Evolutionary conservation across 2,329 filamentous ascomycete species (phyloP).

Genomic region (Hypomyces rosellus): DNA sequence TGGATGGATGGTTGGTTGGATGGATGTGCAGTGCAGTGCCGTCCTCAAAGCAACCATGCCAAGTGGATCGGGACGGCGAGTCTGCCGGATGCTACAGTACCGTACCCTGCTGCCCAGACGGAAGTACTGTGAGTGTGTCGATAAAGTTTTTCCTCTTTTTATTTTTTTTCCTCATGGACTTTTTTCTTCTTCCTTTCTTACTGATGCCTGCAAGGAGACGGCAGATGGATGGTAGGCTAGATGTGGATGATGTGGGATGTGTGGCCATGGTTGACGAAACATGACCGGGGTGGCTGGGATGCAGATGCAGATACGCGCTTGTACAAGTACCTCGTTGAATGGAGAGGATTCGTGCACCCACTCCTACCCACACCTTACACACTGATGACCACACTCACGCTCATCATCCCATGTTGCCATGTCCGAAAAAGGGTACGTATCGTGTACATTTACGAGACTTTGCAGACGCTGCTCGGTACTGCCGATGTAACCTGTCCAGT

Average conservation of each 20-base stretch:
- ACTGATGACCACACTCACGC: too few species aligned
- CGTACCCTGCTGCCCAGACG: slow-evolving; percentile 1
- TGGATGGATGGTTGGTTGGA: not conserved
- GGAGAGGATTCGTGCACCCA: too few species aligned
- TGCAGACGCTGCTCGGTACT: too few species aligned
- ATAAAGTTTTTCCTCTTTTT: slow-evolving; percentile 17
- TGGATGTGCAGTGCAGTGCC: not conserved
- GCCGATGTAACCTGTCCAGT: too few species aligned
- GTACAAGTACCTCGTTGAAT: too few species aligned
- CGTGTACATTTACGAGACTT: too few species aligned
- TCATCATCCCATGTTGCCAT: too few species aligned
- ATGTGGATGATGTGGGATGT: not conserved
- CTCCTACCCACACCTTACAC: too few species aligned
- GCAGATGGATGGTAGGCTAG: slow-evolving; percentile 7
- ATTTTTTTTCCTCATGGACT: too few species aligned
- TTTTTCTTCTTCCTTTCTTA: too few species aligned
- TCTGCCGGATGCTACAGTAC: slow-evolving; percentile 23
- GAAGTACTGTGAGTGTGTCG: slow-evolving; percentile 10
- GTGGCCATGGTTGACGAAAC: not conserved
- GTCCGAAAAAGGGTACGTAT: too few species aligned
- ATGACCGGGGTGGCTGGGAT: slow-evolving; percentile 1
- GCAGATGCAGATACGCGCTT: too few species aligned
- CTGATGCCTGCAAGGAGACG: slow-evolving; percentile 14
- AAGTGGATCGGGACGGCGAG: slow-evolving; percentile 21
- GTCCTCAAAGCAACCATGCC: not conserved